Percentiles rank a stretch among this genome's conserved stretches.
phyloP scores from a whole-genome alignment of 2,329 filamentous ascomycete species.

The Falciphora oryzae region DNA sequence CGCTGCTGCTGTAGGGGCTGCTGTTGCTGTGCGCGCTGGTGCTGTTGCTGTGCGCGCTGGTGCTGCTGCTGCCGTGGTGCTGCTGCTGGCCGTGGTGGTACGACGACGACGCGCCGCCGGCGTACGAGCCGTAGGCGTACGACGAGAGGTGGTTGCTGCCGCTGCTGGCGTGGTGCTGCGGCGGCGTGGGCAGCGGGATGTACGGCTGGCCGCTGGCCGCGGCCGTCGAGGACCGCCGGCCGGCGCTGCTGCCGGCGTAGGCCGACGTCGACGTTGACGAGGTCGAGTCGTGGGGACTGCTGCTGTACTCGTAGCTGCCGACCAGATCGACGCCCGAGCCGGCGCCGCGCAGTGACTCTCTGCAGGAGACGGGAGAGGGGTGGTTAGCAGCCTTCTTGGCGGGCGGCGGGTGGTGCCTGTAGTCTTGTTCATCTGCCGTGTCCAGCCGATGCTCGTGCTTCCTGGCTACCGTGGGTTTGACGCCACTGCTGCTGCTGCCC shows the following conservation, averaged over 20 bases:
- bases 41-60: no score
- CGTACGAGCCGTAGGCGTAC: no score
- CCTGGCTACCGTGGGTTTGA: no score
- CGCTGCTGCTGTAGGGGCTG: no score
- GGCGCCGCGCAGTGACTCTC: slow-evolving; percentile 2
- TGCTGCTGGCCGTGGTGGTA: no score
- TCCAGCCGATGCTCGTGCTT: not conserved
- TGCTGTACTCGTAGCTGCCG: slow-evolving; percentile 5
- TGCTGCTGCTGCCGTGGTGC: no score
- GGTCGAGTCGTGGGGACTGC: not conserved
- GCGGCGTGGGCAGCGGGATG: not conserved
- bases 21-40: no score
- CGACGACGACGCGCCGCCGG: no score
- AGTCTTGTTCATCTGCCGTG: not conserved
- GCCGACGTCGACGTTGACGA: slow-evolving; percentile 1
- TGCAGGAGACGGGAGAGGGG: not conserved
- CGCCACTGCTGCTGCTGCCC: no score
- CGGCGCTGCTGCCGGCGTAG: not conserved
- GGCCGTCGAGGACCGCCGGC: not conserved
- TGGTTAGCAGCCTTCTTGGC: slow-evolving; percentile 6
- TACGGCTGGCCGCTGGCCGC: not conserved
- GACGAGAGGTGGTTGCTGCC: no score
- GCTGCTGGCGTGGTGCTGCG: not conserved
- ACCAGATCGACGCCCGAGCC: not conserved
- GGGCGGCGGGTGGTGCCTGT: not conserved